phyloP scores from a whole-genome alignment of 176 grass and related monocot genomes.

The Chloris gayana region DNA sequence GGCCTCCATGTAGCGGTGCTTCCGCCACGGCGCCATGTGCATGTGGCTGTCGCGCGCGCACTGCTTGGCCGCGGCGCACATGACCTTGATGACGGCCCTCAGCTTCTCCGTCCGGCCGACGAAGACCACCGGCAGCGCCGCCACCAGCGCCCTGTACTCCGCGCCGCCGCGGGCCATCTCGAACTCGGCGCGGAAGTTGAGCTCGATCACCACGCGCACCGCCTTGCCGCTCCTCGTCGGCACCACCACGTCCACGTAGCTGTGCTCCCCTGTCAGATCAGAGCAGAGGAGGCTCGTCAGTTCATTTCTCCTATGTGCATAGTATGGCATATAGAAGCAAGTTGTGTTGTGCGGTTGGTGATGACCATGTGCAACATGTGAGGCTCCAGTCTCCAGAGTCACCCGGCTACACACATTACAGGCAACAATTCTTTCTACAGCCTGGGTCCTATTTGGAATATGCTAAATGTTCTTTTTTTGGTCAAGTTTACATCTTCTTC shows the following conservation, averaged over 20 bases:
- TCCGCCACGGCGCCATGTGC: conserved; percentile 87
- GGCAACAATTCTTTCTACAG: background rate
- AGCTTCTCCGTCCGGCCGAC: conserved; percentile 62
- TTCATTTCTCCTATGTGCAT: background rate
- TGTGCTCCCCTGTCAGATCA: conserved; percentile 59
- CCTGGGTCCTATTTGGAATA: conserved; percentile 1
- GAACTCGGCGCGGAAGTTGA: conserved; percentile 70
- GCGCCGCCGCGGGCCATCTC: conserved; percentile 61
- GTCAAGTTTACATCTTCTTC: background rate
- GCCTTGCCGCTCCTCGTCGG: conserved; percentile 51
- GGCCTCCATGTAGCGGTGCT: conserved; percentile 77
- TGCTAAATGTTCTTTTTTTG: background rate
- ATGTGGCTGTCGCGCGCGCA: conserved; percentile 75
- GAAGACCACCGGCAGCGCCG: conserved; percentile 64
- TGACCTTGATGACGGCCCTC: conserved; percentile 50
- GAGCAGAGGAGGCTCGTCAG: no score
- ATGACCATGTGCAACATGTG: conserved; percentile 24
- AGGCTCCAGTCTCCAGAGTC: background rate
- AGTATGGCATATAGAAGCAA: background rate
- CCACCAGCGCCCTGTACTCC: conserved; percentile 61
- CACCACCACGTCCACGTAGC: conserved; percentile 60
- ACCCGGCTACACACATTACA: background rate
- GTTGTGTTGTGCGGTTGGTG: background rate
- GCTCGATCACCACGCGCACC: conserved; percentile 56
- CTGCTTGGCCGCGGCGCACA: conserved; percentile 69